Evolutionary conservation across 2,329 filamentous ascomycete species (phyloP).

Genomic region (Hypoxylon sp.): DNA sequence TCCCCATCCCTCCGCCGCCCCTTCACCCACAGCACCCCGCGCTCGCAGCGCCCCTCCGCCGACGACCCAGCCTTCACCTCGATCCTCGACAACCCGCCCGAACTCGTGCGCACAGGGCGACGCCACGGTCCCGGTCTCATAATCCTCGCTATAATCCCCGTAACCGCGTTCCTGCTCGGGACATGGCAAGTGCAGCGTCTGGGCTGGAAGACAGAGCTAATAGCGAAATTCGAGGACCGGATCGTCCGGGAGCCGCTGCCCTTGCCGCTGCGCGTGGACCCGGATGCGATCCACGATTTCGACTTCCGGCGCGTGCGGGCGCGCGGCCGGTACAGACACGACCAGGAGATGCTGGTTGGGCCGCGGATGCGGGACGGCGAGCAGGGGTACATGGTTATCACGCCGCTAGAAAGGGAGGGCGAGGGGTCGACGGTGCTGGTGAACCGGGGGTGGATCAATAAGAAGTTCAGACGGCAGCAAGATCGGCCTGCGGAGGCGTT

Average conservation of each 20-base stretch:
- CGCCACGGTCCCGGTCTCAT: conserved; percentile 86
- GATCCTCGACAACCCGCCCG: conserved; percentile 87
- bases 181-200: conserved; percentile 97
- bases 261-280: conserved; percentile 86
- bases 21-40: conserved; percentile 53
- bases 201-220: conserved; percentile 92
- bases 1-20: conserved; percentile 33
- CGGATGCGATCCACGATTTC: conserved; percentile 85
- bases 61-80: conserved; percentile 87
- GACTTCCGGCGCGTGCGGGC: conserved; percentile 90
- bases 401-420: conserved; percentile 82
- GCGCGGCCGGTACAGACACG: conserved; percentile 82
- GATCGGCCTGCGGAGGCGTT: conserved; percentile 75
- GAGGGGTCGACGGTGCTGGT: conserved; percentile 79
- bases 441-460: conserved; percentile 92
- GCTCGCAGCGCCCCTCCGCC: conserved; percentile 64
- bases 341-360: conserved; percentile 96
- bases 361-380: conserved; percentile 90
- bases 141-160: conserved; percentile 86
- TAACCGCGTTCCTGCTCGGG: conserved; percentile 90
- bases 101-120: conserved; percentile 79
- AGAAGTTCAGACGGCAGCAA: conserved; percentile 76
- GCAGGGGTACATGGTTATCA: conserved; percentile 92
- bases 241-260: conserved; percentile 88
- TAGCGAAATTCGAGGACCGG: conserved; percentile 93